phyloP scores from a whole-genome alignment of 2,329 filamentous ascomycete species.

The Byssothecium circinans region DNA sequence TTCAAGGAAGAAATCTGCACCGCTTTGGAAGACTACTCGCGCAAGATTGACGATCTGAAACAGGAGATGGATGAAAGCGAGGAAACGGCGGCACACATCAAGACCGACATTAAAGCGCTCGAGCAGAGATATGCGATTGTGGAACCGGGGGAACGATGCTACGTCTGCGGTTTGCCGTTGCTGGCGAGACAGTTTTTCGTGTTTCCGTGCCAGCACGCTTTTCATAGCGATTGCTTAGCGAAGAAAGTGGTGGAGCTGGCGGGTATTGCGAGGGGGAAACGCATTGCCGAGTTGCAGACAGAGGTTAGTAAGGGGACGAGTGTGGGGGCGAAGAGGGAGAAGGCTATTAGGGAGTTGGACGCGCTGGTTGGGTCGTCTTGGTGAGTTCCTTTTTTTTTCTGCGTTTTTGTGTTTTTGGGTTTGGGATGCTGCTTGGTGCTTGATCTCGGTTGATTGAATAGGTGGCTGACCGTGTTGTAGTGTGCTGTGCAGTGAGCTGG shows the following conservation, averaged over 20 bases:
- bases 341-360: constrained; percentile 85
- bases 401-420: neutral
- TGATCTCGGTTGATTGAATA: neutral
- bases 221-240: constrained; percentile 92
- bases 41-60: constrained; percentile 84
- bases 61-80: constrained; percentile 95
- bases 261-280: constrained; percentile 71
- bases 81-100: constrained; percentile 86
- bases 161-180: constrained; percentile 81
- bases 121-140: constrained; percentile 94
- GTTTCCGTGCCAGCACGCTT: constrained; percentile 96
- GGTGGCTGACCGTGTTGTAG: constrained; percentile 50
- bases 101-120: constrained; percentile 80
- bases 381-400: constrained; percentile 51
- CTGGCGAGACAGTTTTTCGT: constrained; percentile 95
- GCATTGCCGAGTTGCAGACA: constrained; percentile 82
- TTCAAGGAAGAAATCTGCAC: constrained; percentile 98
- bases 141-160: constrained; percentile 92
- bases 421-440: too few relatives aligned
- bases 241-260: constrained; percentile 81
- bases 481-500: constrained; percentile 91
- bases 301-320: constrained; percentile 78
- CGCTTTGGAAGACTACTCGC: constrained; percentile 89
- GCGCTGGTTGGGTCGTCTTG: constrained; percentile 87
- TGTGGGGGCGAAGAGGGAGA: constrained; percentile 72